These are phyloP conservation scores for Camellia oleifera DNA, from an alignment of 179 eudicot genomes.

Conservation along the genomic window DNA sequence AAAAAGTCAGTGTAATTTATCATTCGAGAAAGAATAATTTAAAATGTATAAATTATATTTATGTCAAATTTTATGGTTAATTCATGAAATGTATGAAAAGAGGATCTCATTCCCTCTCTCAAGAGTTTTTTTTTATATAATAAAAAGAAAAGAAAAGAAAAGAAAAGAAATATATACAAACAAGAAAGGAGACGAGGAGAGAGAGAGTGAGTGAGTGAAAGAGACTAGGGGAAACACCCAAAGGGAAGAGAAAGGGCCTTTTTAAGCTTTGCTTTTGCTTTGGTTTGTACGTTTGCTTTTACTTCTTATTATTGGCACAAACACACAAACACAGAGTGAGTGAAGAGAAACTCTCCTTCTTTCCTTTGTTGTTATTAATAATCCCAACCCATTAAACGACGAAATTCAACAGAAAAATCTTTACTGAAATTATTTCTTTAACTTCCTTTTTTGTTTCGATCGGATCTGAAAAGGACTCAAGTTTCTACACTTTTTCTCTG, in stretches of 20 bases:
- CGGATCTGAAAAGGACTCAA: slow-evolving; percentile 38
- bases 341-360: neutral
- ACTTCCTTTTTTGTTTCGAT: slow-evolving; percentile 20
- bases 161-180: neutral
- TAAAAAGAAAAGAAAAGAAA: neutral
- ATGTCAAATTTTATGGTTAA: no score
- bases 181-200: slow-evolving; percentile 33
- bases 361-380: slow-evolving; percentile 1
- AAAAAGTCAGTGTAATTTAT: no score
- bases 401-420: slow-evolving; percentile 5
- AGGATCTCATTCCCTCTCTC: neutral
- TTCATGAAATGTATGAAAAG: no score
- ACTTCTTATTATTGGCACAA: neutral
- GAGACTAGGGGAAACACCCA: neutral
- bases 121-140: neutral
- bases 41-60: no score
- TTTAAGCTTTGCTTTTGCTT: slow-evolving; percentile 18
- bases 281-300: slow-evolving; percentile 11
- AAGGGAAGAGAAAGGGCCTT: neutral
- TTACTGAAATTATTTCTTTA: slow-evolving; percentile 7
- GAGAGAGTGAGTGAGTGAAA: neutral
- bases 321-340: neutral
- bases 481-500: slow-evolving; percentile 28
- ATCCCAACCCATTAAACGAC: neutral
- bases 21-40: no score